Percentiles rank a stretch among this genome's conserved stretches.
Evolutionary conservation across 371 early-diverging fungal genomes (phyloP).

Genomic region (Dichotomocladium elegans): DNA sequence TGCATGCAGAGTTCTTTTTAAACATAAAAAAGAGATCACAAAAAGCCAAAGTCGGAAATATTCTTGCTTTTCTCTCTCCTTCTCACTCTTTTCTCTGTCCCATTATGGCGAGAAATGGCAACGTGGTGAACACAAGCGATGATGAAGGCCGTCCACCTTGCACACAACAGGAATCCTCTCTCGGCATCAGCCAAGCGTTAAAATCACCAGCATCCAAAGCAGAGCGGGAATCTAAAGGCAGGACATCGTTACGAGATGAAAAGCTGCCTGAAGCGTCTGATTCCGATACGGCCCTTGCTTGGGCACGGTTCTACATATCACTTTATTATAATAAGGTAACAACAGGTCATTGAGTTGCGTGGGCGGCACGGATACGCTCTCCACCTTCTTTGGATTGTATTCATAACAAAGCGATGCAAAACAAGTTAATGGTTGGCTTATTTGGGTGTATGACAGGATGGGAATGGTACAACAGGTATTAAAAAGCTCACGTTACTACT

Average conservation of each 20-base stretch:
- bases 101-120: not conserved
- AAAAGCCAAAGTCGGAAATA: too few relatives aligned
- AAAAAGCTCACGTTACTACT: too few relatives aligned
- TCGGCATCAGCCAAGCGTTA: slow-evolving; percentile 36
- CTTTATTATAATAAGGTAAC: slow-evolving; percentile 42
- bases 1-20: too few relatives aligned
- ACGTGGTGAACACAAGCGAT: not conserved
- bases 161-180: slow-evolving; percentile 30
- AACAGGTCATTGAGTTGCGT: not conserved
- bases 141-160: slow-evolving; percentile 12
- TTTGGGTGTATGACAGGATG: slow-evolving; percentile 44
- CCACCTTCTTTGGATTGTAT: not conserved
- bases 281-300: slow-evolving; percentile 18
- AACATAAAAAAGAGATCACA: too few relatives aligned
- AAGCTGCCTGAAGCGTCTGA: slow-evolving; percentile 30
- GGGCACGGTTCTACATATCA: slow-evolving; percentile 35
- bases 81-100: not conserved
- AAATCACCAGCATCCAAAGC: slow-evolving; percentile 14
- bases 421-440: slow-evolving; percentile 31
- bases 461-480: slow-evolving; percentile 42
- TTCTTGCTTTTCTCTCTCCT: not conserved
- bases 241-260: slow-evolving; percentile 21
- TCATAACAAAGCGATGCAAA: not conserved
- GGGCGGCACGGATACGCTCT: too few relatives aligned
- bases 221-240: slow-evolving; percentile 2